Conservation (phyloP, 768 basidiomycete genomes). For the Lenzites betulinus region DNA sequence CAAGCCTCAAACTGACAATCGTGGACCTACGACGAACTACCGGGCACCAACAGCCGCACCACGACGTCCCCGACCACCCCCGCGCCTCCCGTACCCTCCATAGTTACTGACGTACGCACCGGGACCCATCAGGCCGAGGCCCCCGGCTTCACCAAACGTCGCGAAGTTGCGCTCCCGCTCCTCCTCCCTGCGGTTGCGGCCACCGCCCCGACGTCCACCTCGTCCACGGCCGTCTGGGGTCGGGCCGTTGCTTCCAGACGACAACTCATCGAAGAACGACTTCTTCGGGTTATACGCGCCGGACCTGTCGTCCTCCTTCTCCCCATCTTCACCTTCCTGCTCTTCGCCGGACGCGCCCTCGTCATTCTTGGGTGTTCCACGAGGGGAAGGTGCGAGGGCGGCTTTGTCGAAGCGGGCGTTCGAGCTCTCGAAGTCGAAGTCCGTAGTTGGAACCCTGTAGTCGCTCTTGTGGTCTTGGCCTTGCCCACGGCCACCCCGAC, state of each 20-base stretch:
- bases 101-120: constrained; percentile 79
- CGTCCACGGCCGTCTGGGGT: constrained; percentile 42
- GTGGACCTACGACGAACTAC: background rate
- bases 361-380: constrained; percentile 28
- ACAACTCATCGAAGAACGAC: constrained; percentile 80
- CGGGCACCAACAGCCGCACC: constrained; percentile 27
- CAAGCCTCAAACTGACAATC: background rate
- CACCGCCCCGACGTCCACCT: constrained; percentile 50
- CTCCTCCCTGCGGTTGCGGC: constrained; percentile 75
- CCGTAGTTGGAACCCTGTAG: constrained; percentile 65
- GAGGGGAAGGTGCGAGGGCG: constrained; percentile 40
- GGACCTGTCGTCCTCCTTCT: constrained; percentile 37
- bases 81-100: constrained; percentile 65
- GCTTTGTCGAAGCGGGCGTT: constrained; percentile 85
- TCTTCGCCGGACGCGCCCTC: constrained; percentile 34
- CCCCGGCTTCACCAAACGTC: constrained; percentile 86
- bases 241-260: constrained; percentile 48
- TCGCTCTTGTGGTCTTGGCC: constrained; percentile 33
- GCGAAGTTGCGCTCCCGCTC: constrained; percentile 83
- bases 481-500: constrained; percentile 40
- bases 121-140: constrained; percentile 75
- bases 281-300: constrained; percentile 72
- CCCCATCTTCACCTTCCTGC: constrained; percentile 31
- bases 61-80: constrained; percentile 45
- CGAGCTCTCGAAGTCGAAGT: constrained; percentile 79